A percentile compares a stretch with the other conserved stretches of the same genome.
Conservation (phyloP, 2,329 filamentous ascomycete genomes). For the Chaetomium sp. region DNA sequence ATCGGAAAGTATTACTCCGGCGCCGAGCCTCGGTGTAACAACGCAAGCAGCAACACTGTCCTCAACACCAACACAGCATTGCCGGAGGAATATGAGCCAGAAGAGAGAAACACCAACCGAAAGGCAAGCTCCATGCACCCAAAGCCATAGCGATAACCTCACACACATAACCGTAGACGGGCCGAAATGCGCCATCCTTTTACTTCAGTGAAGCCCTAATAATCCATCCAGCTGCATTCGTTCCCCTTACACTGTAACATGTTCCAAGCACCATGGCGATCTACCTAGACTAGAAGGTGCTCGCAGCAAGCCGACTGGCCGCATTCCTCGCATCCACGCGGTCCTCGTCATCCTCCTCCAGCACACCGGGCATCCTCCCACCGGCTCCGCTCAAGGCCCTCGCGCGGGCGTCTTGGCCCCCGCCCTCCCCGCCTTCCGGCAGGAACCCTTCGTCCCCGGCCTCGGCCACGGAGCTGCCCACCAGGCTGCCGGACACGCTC, state of each 20-base stretch:
- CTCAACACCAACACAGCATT: not conserved
- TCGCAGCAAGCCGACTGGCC: conserved; percentile 87
- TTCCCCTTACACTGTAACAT: not conserved
- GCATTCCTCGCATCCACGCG: conserved; percentile 94
- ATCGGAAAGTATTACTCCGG: not conserved
- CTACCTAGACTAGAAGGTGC: conserved; percentile 69
- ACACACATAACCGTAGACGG: not conserved
- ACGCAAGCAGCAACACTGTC: not conserved
- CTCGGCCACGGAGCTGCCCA: conserved; percentile 51
- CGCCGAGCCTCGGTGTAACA: not conserved
- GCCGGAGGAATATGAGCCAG: not conserved
- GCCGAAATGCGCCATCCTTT: not conserved
- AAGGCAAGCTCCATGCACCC: conserved; percentile 5
- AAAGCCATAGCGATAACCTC: not conserved
- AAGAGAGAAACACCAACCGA: not conserved
- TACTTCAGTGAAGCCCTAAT: not conserved
- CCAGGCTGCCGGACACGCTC: conserved; percentile 68
- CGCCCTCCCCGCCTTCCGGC: conserved; percentile 43
- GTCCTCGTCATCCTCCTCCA: conserved; percentile 88
- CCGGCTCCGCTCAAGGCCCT: conserved; percentile 42
- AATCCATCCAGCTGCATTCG: not conserved
- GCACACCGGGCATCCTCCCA: conserved; percentile 56
- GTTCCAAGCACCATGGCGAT: not conserved
- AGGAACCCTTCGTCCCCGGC: conserved; percentile 55
- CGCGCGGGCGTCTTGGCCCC: conserved; percentile 43